Conservation (phyloP, 805 yeast species). For the Saccharomyces jurei region DNA sequence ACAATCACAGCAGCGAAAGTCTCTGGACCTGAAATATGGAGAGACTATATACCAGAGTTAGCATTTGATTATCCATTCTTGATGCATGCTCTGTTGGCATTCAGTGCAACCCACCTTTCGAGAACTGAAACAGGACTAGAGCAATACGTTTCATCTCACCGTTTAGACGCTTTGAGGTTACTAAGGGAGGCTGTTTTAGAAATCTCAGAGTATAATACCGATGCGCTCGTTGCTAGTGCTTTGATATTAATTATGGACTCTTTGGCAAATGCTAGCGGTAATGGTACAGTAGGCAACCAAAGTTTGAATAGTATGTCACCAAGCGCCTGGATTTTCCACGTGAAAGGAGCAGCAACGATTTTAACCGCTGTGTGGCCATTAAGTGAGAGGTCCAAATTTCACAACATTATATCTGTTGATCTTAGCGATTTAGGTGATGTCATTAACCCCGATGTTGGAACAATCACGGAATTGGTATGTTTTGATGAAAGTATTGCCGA, state of each 20-base stretch:
- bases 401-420: constrained; percentile 73
- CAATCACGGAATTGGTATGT: constrained; percentile 55
- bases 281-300: constrained; percentile 12
- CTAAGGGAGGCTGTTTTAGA: constrained; percentile 80
- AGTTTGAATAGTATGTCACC: constrained; percentile 62
- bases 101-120: constrained; percentile 85
- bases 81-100: constrained; percentile 87
- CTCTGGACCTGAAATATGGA: constrained; percentile 75
- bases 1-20: constrained; percentile 89
- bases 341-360: constrained; percentile 93
- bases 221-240: constrained; percentile 89
- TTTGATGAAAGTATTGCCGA: constrained; percentile 82
- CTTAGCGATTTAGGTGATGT: constrained; percentile 79
- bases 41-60: constrained; percentile 74
- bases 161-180: constrained; percentile 77
- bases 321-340: constrained; percentile 94
- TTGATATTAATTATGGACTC: constrained; percentile 87
- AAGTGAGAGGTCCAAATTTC: constrained; percentile 56
- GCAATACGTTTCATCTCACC: constrained; percentile 73
- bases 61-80: constrained; percentile 84
- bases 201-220: constrained; percentile 78
- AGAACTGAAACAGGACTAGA: constrained; percentile 69
- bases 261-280: constrained; percentile 63
- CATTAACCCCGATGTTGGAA: constrained; percentile 21
- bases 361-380: constrained; percentile 94